Base-by-base conservation (phyloP, 345 rosid genomes). In the Gossypium thurberi region DNA sequence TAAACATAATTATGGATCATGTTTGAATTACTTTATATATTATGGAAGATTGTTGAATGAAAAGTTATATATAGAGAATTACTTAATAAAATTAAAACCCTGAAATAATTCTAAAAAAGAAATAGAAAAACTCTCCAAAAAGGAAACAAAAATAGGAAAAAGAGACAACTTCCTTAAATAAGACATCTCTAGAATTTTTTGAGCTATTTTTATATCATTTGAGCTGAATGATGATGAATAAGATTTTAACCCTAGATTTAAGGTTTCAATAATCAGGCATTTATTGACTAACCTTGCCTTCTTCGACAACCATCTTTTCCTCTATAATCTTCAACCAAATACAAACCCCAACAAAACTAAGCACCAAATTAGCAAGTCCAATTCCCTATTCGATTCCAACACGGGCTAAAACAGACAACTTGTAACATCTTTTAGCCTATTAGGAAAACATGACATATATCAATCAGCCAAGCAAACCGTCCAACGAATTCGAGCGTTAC, bases 301-400 rank as follows among this genome's bases (percentile, higher is more conserved):
- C 88, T 59, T 89, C 90, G 17, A 79, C 77, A 8, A 84, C 78
- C 87, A 84, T 79, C 78, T 83, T 87, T 50, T 85, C 88, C 58
- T 89, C 90, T 2, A 87, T 85, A 60, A 83, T 67, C 86, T 83
- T 87, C 80, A 89, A 84, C 94, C 94, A 65, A 56, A 94, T 75
- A 74, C 97, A 94, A 8, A 94, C 97, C 5, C 93, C 96, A 1
- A 91, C 86, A 43, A 94, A 94, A 75, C 96, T 94, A 37, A 94
- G 82, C 40, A 90, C 87, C 85, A 94, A 86, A 78, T 96, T 91
- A 1, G 87, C 91, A 40, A 94, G 76, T 53, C 94, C 97, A 77
- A 94, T 94, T 20, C 97, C 98, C 25, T 91, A 81, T 17, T 97
- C 98, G 69, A 94, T 91, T 79, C 97, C 96, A 21, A 94, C 94